Evolutionary conservation across 2,329 filamentous ascomycete genomes (phyloP), one percentile per base, ranked within the genome.

Genomic region (Aspergillus transmontanensis): DNA sequence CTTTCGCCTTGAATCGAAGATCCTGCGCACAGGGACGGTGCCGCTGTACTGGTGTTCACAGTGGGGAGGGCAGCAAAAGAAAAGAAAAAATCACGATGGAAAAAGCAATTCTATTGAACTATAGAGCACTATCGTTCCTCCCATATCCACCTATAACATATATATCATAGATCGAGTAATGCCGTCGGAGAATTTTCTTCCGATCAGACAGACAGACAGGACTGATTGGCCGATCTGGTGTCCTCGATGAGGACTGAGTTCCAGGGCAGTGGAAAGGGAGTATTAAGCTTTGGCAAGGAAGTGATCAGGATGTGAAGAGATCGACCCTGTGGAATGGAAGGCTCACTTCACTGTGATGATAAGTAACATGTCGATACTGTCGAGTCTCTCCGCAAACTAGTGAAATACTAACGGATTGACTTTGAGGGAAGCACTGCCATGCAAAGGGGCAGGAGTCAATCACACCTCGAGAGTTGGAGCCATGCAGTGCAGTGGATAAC

Each of bases 241-340:
- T 50, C 39, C 21, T 63, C 36, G 53, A 60, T 62, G 43, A 26
- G 39, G 36, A 32, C 28, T 50, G 32, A 57, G 60, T 57, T 59
- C 64, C 64, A 62, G 50, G 46, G 30, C 59, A 55, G 41, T 57
- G 62, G 64, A 23, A 64, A 56, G 41, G 59, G 59, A 65, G 53
- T 58, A 67, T 55, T 65, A 65, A 66, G 60, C 66, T 66, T 68
- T 45, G 56, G 64, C 55, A 63, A 60, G 36, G 58, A 30, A 54
- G 48, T 54, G 51, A 43, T 59, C 34, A 16, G 23, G 26, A 19
- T 23, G 50, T 36, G 30, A 54, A 23, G 23, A 3, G 48, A 32
- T 32, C 28, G 48, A 51, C 32, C 32, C 39, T 55, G 32, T 55
- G 32, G 21, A n/a, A 36, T n/a, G 51, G 9, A 55, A 41, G 39